These are phyloP conservation scores for sweet orange (Citrus sinensis) DNA, from an alignment of 345 rosid species.

Conservation along the genomic window DVS_A1.0 CM039161.1:23725001-23725500, in stretches of 20 bases:
- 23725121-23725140: neutral
- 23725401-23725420: neutral
- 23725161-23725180: constrained; percentile 10
- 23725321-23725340: neutral
- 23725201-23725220: constrained; percentile 18
- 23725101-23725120: neutral
- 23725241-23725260: neutral
- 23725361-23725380: too few species aligned
- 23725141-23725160: neutral
- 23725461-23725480: neutral
- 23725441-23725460: neutral
- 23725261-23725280: neutral
- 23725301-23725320: neutral
- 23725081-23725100: neutral
- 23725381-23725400: neutral
- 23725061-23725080: neutral
- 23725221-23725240: constrained; percentile 5
- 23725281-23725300: neutral
- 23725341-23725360: neutral
- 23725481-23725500: neutral
- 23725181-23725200: constrained; percentile 26
- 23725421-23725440: neutral
- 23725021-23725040: constrained; percentile 7
- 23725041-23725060: neutral
- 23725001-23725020: constrained; percentile 43